phyloP scores from a whole-genome alignment of 2,329 filamentous ascomycete species.

The Trichophyton rubrum region DNA sequence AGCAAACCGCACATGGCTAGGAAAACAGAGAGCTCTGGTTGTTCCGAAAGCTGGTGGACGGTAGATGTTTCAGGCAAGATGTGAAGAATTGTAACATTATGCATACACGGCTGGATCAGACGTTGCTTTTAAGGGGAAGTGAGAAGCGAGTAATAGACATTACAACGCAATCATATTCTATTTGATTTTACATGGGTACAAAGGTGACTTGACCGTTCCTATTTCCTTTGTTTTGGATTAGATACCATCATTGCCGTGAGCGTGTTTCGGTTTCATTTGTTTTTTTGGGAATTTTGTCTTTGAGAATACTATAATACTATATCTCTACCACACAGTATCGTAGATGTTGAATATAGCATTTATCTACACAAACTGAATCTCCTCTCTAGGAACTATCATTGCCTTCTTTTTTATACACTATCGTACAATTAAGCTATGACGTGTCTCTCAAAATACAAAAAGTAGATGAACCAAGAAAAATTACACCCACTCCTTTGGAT shows the following conservation, averaged over 20 bases:
- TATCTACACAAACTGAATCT: not conserved
- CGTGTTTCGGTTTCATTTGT: not conserved
- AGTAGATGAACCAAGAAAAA: not conserved
- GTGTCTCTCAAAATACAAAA: not conserved
- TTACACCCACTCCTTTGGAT: constrained; percentile 50
- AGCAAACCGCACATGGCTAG: constrained; percentile 33
- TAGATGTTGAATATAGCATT: not conserved
- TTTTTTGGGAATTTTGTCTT: not conserved
- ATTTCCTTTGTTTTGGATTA: constrained; percentile 2
- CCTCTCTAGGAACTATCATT: not conserved
- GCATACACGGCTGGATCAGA: not conserved
- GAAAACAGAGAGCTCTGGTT: constrained; percentile 32
- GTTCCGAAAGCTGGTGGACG: constrained; percentile 16
- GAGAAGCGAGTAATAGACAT: not conserved
- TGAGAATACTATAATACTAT: not conserved
- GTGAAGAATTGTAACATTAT: constrained; percentile 2
- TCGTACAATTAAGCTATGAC: not conserved
- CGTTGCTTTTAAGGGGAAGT: not conserved
- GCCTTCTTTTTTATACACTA: not conserved
- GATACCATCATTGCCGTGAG: constrained; percentile 2
- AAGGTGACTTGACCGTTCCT: not conserved
- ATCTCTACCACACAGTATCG: not conserved
- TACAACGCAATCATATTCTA: not conserved
- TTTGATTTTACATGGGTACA: not conserved
- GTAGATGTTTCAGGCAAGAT: not conserved